These are phyloP conservation scores for Scheffersomyces insectosa DNA, from an alignment of 1,139 yeast genomes.

Conservation along the genomic window DNA sequence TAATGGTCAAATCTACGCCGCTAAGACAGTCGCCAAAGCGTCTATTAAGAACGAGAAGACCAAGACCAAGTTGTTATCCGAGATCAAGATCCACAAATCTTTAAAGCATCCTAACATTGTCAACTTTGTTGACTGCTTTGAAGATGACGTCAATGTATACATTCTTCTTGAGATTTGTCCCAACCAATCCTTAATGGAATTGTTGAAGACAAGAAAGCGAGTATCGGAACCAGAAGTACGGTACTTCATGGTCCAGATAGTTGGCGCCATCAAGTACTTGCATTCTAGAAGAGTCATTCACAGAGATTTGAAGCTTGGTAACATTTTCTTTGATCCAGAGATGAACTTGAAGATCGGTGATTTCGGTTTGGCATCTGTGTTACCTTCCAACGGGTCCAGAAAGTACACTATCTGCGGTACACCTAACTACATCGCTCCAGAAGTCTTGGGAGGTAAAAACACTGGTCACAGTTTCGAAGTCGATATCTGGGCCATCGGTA, in stretches of 20 bases:
- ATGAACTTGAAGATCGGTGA: constrained; percentile 96
- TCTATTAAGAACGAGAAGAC: constrained; percentile 91
- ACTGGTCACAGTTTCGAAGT: constrained; percentile 93
- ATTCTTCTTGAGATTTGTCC: constrained; percentile 93
- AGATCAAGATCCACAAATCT: constrained; percentile 91
- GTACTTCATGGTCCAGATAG: constrained; percentile 84
- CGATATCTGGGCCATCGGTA: constrained; percentile 96
- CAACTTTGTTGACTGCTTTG: constrained; percentile 90
- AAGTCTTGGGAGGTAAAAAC: constrained; percentile 83
- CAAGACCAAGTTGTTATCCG: constrained; percentile 83
- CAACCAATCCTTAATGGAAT: constrained; percentile 89
- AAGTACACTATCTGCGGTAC: constrained; percentile 96
- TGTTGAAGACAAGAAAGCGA: constrained; percentile 77
- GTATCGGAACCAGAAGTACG: constrained; percentile 92
- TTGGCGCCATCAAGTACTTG: constrained; percentile 91
- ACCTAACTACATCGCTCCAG: constrained; percentile 97
- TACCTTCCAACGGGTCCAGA: constrained; percentile 66
- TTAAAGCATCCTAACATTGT: constrained; percentile 89
- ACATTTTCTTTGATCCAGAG: constrained; percentile 86
- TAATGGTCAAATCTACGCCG: constrained; percentile 85
- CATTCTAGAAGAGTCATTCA: constrained; percentile 94
- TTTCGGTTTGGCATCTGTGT: constrained; percentile 91
- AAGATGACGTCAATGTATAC: constrained; percentile 91
- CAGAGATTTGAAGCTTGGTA: constrained; percentile 91
- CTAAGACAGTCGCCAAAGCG: constrained; percentile 96